phyloP scores from a whole-genome alignment of 352 stramenopile species.

The Detonula confervacea region DNA sequence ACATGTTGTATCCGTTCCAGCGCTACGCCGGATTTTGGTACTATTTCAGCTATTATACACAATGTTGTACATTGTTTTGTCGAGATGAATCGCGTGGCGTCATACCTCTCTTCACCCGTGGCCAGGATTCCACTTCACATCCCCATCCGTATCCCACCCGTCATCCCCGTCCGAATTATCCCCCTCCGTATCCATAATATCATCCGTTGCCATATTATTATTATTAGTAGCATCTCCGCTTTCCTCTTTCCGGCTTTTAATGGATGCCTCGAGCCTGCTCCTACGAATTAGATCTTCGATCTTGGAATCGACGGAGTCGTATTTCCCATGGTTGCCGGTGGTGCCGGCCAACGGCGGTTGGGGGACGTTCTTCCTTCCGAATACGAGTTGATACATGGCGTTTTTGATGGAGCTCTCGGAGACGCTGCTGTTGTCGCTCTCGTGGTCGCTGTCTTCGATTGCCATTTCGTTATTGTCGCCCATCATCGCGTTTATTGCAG shows the following conservation, averaged over 20 bases:
- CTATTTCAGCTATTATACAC: no score
- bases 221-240: no score
- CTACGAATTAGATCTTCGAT: slow-evolving; percentile 55
- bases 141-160: no score
- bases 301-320: slow-evolving; percentile 50
- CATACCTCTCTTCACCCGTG: neutral
- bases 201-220: no score
- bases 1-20: no score
- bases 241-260: slow-evolving; percentile 29
- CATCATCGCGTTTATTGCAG: slow-evolving; percentile 2
- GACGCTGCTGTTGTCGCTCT: slow-evolving; percentile 32
- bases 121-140: neutral
- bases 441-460: slow-evolving; percentile 20
- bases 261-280: slow-evolving; percentile 42
- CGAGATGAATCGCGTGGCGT: no score
- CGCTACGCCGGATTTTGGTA: no score
- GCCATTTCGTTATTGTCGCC: slow-evolving; percentile 26
- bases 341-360: neutral
- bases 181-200: slow-evolving; percentile 14
- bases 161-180: no score
- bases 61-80: no score
- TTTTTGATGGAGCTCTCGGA: slow-evolving; percentile 49
- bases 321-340: neutral
- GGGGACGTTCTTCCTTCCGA: slow-evolving; percentile 32
- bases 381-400: slow-evolving; percentile 55